A percentile compares a stretch with the other conserved stretches of the same genome.
phyloP scores from a whole-genome alignment of 768 basidiomycete genomes.

The Gautieria morchelliformis region DNA sequence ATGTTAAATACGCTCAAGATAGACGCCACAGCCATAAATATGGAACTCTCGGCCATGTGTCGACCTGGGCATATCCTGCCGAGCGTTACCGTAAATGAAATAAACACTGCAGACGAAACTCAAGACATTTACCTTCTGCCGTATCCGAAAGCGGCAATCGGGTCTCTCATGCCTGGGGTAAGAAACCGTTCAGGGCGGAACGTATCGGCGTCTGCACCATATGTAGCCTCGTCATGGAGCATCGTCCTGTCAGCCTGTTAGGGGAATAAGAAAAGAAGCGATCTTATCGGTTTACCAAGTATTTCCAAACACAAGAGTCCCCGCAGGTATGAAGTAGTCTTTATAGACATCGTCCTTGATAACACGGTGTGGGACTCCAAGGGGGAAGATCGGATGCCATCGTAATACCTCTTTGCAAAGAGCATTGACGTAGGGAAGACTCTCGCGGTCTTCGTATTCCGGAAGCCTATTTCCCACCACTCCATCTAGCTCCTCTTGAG shows the following conservation, averaged over 20 bases:
- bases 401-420: slow-evolving; percentile 2
- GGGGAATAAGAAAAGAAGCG: not conserved
- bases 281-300: not conserved
- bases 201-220: not conserved
- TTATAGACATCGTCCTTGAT: slow-evolving; percentile 3
- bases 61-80: slow-evolving; percentile 11
- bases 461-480: slow-evolving; percentile 11
- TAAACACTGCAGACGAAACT: not conserved
- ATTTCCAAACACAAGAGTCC: not conserved
- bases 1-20: slow-evolving; percentile 11
- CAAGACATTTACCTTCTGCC: not conserved
- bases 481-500: slow-evolving; percentile 14
- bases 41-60: not conserved
- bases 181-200: slow-evolving; percentile 3
- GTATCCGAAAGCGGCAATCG: not conserved
- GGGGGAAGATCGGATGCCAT: not conserved
- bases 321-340: slow-evolving; percentile 2
- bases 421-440: slow-evolving; percentile 8
- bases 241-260: not conserved
- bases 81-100: not conserved
- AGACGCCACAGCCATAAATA: slow-evolving; percentile 8
- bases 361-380: not conserved
- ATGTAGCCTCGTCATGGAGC: not conserved
- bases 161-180: not conserved
- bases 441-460: not conserved